Evolutionary conservation across 108 stramenopile species (phyloP).

Genomic region (Pseudonitzschia delicatissima): DNA sequence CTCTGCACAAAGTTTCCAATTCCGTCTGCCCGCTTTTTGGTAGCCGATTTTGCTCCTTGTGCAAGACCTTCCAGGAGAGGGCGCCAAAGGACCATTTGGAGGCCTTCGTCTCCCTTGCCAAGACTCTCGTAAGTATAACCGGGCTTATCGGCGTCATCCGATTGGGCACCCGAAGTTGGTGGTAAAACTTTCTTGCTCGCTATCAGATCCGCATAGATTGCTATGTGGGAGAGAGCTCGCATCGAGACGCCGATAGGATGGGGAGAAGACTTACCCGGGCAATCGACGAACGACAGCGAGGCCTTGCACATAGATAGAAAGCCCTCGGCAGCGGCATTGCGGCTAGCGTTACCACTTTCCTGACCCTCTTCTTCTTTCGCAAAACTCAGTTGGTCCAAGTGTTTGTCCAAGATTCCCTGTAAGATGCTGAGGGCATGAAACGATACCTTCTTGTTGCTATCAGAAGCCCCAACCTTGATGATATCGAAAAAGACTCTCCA

Average conservation of each 20-base stretch:
- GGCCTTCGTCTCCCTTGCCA: slow-evolving; percentile 50
- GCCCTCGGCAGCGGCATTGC: slow-evolving; percentile 79
- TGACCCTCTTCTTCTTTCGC: slow-evolving; percentile 23
- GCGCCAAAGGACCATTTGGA: slow-evolving; percentile 87
- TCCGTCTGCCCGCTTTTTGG: slow-evolving; percentile 57
- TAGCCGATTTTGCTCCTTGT: slow-evolving; percentile 54
- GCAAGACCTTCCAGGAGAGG: slow-evolving; percentile 83
- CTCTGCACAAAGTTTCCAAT: slow-evolving; percentile 82
- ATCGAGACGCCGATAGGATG: slow-evolving; percentile 76
- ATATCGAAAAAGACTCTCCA: slow-evolving; percentile 89
- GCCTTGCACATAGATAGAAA: slow-evolving; percentile 79
- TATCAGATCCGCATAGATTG: slow-evolving; percentile 85
- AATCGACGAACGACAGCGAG: slow-evolving; percentile 72
- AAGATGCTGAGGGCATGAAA: slow-evolving; percentile 69
- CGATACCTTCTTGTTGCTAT: slow-evolving; percentile 63
- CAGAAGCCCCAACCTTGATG: slow-evolving; percentile 56
- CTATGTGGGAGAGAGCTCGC: slow-evolving; percentile 86
- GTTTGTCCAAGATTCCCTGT: slow-evolving; percentile 80
- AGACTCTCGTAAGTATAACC: slow-evolving; percentile 78
- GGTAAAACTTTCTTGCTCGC: slow-evolving; percentile 65
- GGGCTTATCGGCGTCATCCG: slow-evolving; percentile 35
- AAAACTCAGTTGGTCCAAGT: slow-evolving; percentile 62
- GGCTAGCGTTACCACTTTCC: slow-evolving; percentile 25
- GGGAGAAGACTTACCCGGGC: slow-evolving; percentile 40
- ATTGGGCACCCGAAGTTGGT: slow-evolving; percentile 47